Conservation (phyloP, 176 grass and related monocot species). For the Ensete glaucum region DNA sequence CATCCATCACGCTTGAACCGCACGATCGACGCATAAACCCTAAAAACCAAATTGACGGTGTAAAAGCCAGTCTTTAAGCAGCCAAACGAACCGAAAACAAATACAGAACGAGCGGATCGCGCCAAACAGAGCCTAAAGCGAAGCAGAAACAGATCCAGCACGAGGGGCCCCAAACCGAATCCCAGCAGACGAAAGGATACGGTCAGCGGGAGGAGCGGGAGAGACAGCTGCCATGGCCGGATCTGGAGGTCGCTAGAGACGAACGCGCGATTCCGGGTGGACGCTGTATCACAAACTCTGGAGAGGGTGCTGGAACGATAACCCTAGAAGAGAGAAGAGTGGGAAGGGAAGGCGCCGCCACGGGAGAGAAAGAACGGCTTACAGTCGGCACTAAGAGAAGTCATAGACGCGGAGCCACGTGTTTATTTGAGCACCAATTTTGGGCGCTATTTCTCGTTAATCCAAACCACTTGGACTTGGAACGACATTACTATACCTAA, state of each 20-base stretch:
- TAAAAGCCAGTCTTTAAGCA: not conserved
- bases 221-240: not conserved
- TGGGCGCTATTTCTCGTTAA: too few relatives aligned
- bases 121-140: not conserved
- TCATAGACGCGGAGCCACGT: not conserved
- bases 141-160: not conserved
- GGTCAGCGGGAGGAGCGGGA: not conserved
- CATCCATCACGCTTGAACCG: not conserved
- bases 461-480: too few relatives aligned
- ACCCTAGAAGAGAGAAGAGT: slow-evolving; percentile 1
- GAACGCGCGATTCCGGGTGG: not conserved
- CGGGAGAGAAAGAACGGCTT: not conserved
- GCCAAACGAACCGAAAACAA: not conserved
- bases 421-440: not conserved
- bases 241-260: not conserved
- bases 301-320: not conserved
- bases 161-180: not conserved
- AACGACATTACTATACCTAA: too few relatives aligned
- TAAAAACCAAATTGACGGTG: not conserved
- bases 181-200: not conserved
- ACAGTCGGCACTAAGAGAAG: not conserved
- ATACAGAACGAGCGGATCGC: not conserved
- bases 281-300: not conserved
- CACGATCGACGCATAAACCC: not conserved
- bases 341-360: slow-evolving; percentile 1